These are phyloP conservation scores for Aegilops umbellulata DNA, from an alignment of 176 grass and related monocot species.

Conservation along the genomic window DNA sequence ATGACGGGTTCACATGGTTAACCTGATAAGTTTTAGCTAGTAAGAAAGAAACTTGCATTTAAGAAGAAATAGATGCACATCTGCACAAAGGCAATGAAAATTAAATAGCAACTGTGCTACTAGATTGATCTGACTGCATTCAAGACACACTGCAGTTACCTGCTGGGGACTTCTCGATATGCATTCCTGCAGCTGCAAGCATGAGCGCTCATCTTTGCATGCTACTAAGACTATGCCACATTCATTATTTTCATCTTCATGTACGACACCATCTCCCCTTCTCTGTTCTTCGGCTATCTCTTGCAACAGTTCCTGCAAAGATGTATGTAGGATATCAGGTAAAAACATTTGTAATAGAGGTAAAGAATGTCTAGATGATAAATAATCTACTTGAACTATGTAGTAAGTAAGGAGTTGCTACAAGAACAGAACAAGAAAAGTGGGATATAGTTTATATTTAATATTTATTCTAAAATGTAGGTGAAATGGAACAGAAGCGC, in stretches of 20 bases:
- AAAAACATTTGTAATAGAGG: not conserved
- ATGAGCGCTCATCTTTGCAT: slow-evolving; percentile 93
- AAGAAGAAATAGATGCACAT: not conserved
- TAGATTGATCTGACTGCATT: not conserved
- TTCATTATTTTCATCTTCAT: slow-evolving; percentile 34
- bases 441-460: not conserved
- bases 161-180: slow-evolving; percentile 62
- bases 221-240: slow-evolving; percentile 72
- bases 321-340: slow-evolving; percentile 17
- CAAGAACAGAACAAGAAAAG: slow-evolving; percentile 24
- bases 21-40: not conserved
- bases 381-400: slow-evolving; percentile 11
- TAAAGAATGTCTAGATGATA: slow-evolving; percentile 3
- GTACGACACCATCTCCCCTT: slow-evolving; percentile 29
- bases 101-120: not conserved
- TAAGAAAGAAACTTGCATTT: slow-evolving; percentile 2
- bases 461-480: not conserved
- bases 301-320: slow-evolving; percentile 79
- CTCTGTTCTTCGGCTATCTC: slow-evolving; percentile 86
- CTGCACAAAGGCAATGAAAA: not conserved
- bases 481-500: not conserved
- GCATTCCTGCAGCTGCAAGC: slow-evolving; percentile 87
- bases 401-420: slow-evolving; percentile 1
- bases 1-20: slow-evolving; percentile 17
- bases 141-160: slow-evolving; percentile 39